Evolutionary conservation across 2,329 filamentous ascomycete genomes (phyloP), one percentile per base, ranked within the genome.

Genomic region (Aspergillus aculeatinus): DNA sequence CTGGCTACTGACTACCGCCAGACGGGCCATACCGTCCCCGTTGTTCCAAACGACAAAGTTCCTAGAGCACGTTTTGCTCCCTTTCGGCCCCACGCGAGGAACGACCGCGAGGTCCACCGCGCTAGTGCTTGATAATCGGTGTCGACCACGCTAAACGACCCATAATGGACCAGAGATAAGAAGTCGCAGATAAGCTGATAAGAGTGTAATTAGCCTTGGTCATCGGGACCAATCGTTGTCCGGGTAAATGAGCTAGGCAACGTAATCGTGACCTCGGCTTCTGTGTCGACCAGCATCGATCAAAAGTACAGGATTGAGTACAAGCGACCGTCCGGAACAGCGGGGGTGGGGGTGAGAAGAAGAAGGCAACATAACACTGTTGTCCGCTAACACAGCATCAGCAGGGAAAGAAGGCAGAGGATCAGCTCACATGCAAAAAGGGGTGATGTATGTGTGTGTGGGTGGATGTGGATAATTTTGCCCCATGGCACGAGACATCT

Each of bases 141-240:
- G 54, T 48, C 48, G 49, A 47, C 54, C 58, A 56, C 48, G 50
- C 48, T 50, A 44, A 44, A 44, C 39, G 39, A 60, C 54, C 58
- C 44, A 62, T 42, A 48, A 54, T 55, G 56, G 27, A 42, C 49
- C 25, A 27, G 50, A 59, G 67, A 69, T 67, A 68, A 65, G 63
- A 65, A 16, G 52, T 33, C 42, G 52, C n/a, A 63, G 68, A 70
- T 70, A 71, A 69, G 63, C 58, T 51, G 61, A 62, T 56, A 61
- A 66, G 65, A 58, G 57, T 63, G 68, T 72, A 66, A 72, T 72
- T 70, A 61, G 62, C 64, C 67, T 59, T 70, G 67, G 69, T 72
- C 68, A 72, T 70, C 60, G 52, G 16, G 52, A 52, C 49, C 44
- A 57, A 58, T 61, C n/a, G 56, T 39, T 31, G 44, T 51, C 53